These are phyloP conservation scores for Trypanosoma vivax DNA, from an alignment of 208 protist genomes.

Conservation along the genomic window DNA sequence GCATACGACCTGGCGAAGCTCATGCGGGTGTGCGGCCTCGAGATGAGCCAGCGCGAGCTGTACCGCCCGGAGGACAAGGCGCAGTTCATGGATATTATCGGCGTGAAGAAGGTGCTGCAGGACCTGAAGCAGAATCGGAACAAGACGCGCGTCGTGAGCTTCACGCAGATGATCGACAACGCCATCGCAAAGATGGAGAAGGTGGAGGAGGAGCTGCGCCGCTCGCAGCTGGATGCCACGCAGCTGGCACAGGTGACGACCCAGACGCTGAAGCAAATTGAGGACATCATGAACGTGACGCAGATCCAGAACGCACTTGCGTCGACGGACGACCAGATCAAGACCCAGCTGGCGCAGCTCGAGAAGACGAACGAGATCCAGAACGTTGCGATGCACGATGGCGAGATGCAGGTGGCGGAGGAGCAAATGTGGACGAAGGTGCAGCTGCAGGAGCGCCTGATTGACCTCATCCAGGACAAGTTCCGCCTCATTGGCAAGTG, in stretches of 20 bases:
- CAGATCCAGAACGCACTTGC: conserved; percentile 3
- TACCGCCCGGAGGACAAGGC: conserved; percentile 5
- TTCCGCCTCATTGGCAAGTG: conserved; percentile 2
- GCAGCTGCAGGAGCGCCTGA: neutral
- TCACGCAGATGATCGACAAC: conserved; percentile 7
- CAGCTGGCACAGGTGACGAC: conserved; percentile 1
- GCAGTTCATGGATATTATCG: conserved; percentile 5
- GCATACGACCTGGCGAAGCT: conserved; percentile 5
- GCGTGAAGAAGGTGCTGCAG: conserved; percentile 6
- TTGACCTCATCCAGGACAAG: conserved; percentile 4
- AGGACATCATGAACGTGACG: conserved; percentile 7
- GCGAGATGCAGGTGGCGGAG: conserved; percentile 55
- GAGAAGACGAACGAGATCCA: conserved; percentile 56
- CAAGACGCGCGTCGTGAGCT: conserved; percentile 4
- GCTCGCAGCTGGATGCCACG: conserved; percentile 1
- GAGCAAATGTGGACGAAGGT: conserved; percentile 6
- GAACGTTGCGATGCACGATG: conserved; percentile 63
- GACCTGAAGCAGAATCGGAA: conserved; percentile 1
- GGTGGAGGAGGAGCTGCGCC: conserved; percentile 1
- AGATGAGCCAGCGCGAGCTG: conserved; percentile 5
- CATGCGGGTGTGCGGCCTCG: neutral
- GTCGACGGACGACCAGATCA: conserved; percentile 4
- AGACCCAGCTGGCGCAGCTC: conserved; percentile 3
- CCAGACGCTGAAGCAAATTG: conserved; percentile 3
- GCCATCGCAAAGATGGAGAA: conserved; percentile 2